Conservation (phyloP, 305 asterid species). For the Petunia hybrid region DNA sequence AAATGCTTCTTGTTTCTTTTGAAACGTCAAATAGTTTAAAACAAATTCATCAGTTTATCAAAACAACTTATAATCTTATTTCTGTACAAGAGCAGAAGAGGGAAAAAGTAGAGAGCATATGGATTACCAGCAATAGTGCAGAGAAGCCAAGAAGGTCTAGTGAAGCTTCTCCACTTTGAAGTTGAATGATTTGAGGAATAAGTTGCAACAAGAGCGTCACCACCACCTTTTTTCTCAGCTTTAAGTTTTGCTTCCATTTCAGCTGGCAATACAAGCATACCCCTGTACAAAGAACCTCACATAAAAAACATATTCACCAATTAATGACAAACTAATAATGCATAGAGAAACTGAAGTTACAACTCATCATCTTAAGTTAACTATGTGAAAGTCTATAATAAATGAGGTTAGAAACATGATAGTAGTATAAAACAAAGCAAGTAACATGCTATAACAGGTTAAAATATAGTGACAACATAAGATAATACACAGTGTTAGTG, state of each 20-base stretch:
- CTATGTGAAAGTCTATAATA: too few relatives aligned
- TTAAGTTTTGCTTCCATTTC: constrained; percentile 28
- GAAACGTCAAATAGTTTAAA: too few relatives aligned
- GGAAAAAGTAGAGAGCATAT: neutral
- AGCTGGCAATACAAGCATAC: constrained; percentile 30
- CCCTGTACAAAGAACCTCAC: neutral
- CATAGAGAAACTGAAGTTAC: neutral
- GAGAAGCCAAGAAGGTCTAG: constrained; percentile 37
- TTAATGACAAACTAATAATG: neutral
- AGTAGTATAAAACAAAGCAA: too few relatives aligned
- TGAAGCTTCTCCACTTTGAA: constrained; percentile 24
- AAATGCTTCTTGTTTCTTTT: too few relatives aligned
- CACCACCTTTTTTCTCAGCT: constrained; percentile 14
- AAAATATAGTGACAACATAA: too few relatives aligned
- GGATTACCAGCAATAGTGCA: constrained; percentile 32
- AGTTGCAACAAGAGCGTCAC: neutral
- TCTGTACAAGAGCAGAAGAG: too few relatives aligned
- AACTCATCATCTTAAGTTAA: too few relatives aligned
- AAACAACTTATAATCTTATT: too few relatives aligned
- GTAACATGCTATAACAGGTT: too few relatives aligned
- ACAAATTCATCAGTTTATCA: too few relatives aligned
- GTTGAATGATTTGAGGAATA: constrained; percentile 23
- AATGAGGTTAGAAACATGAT: too few relatives aligned
- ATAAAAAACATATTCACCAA: constrained; percentile 17
- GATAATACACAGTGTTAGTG: too few relatives aligned